Percentiles rank a stretch among this genome's conserved stretches.
phyloP scores from a whole-genome alignment of 164 flowering plant genomes.

The Stephania yunnanensis region DNA sequence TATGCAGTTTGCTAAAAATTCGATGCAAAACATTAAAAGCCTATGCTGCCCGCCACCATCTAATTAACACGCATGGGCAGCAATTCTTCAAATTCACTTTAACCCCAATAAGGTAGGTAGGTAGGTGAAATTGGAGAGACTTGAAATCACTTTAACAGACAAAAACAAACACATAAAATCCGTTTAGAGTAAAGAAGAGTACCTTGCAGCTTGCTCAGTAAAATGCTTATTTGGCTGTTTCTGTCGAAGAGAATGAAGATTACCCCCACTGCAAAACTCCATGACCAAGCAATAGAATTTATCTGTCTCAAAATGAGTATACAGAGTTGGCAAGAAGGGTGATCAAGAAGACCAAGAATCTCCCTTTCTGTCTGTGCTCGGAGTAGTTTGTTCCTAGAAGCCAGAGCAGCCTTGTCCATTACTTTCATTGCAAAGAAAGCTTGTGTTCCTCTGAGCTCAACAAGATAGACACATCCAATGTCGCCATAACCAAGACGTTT shows the following conservation, averaged over 20 bases:
- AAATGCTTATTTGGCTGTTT: slow-evolving; percentile 72
- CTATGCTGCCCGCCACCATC: too few relatives aligned
- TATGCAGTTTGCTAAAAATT: too few relatives aligned
- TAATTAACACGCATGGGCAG: too few relatives aligned
- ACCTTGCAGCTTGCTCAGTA: slow-evolving; percentile 72
- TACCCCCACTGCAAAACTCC: slow-evolving; percentile 86
- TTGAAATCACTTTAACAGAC: too few relatives aligned
- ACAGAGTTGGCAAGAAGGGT: slow-evolving; percentile 74
- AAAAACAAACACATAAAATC: too few relatives aligned
- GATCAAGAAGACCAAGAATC: slow-evolving; percentile 70
- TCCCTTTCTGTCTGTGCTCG: slow-evolving; percentile 74
- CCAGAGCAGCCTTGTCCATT: slow-evolving; percentile 74
- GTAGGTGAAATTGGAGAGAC: too few relatives aligned
- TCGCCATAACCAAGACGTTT: slow-evolving; percentile 84
- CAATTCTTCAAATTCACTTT: too few relatives aligned
- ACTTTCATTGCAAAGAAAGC: slow-evolving; percentile 72
- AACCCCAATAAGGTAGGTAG: too few relatives aligned
- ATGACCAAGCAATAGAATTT: slow-evolving; percentile 75
- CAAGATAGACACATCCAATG: slow-evolving; percentile 75
- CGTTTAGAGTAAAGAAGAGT: slow-evolving; percentile 1
- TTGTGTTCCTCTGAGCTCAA: slow-evolving; percentile 55
- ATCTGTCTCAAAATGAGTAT: slow-evolving; percentile 69
- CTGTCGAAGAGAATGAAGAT: slow-evolving; percentile 71
- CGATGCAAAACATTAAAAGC: too few relatives aligned
- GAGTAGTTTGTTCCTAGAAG: slow-evolving; percentile 59